Evolutionary conservation across 2,329 filamentous ascomycete species (phyloP).

Genomic region (Hymenoscyphus fraxineus): DNA sequence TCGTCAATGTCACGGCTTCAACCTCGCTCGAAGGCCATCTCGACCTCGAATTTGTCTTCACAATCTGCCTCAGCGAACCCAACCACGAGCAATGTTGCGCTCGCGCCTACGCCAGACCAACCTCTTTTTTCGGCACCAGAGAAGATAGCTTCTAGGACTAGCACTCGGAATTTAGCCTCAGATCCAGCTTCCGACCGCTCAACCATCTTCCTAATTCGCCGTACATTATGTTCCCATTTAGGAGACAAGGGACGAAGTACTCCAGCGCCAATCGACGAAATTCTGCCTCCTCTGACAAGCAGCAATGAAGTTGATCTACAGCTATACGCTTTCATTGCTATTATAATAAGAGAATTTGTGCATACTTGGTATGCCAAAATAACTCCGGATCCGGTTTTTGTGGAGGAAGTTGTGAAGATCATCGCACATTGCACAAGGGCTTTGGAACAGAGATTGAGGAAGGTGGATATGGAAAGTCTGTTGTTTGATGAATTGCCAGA

Average conservation of each 20-base stretch:
- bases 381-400: constrained; percentile 83
- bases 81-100: constrained; percentile 14
- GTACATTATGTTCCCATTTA: constrained; percentile 73
- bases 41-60: constrained; percentile 32
- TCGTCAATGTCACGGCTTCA: constrained; percentile 25
- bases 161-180: constrained; percentile 34
- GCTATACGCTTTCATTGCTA: constrained; percentile 86
- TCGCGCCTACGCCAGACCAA: constrained; percentile 20
- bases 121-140: constrained; percentile 17
- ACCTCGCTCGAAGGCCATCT: constrained; percentile 36
- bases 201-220: constrained; percentile 77
- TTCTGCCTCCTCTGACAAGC: constrained; percentile 87
- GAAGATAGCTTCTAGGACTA: constrained; percentile 25
- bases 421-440: constrained; percentile 88
- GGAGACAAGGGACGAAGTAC: constrained; percentile 52
- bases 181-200: constrained; percentile 70
- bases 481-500: constrained; percentile 84
- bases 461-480: constrained; percentile 77
- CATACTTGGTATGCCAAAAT: constrained; percentile 92
- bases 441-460: constrained; percentile 78
- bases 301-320: constrained; percentile 91
- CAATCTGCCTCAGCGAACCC: constrained; percentile 17
- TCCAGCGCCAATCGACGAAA: constrained; percentile 66
- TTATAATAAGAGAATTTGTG: constrained; percentile 86
- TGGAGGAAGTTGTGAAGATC: constrained; percentile 82